Conservation (phyloP, 805 yeast species). For the Saccharomyces mikatae region DNA sequence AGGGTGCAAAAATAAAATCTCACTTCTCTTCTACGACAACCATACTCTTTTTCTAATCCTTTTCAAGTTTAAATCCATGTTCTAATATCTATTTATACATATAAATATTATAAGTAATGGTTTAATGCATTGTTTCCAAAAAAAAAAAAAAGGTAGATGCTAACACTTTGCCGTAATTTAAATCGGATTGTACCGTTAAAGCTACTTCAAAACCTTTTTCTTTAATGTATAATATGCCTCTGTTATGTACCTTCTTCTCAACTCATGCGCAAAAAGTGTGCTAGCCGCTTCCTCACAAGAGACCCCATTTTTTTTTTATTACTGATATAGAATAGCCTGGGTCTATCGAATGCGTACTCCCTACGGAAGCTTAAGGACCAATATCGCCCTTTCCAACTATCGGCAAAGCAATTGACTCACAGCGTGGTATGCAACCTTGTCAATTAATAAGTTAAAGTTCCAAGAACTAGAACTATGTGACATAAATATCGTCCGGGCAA, state of each 20-base stretch:
- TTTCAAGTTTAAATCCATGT: not conserved
- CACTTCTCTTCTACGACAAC: not conserved
- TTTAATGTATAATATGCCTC: not conserved
- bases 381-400: not conserved
- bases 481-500: not conserved
- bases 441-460: not conserved
- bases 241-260: not conserved
- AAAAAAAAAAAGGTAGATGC: not conserved
- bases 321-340: not conserved
- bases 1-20: not conserved
- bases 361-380: not conserved
- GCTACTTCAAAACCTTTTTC: not conserved
- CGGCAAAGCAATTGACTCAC: not conserved
- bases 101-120: not conserved
- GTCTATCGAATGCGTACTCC: not conserved
- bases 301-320: not conserved
- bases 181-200: not conserved
- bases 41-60: not conserved
- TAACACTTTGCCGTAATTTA: too few relatives aligned
- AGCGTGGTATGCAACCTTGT: not conserved
- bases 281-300: not conserved
- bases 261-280: not conserved
- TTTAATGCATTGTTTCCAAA: not conserved
- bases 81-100: not conserved
- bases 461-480: not conserved